Percentiles rank a stretch among this genome's conserved stretches.
These are phyloP conservation scores for Aspergillus baeticus DNA, from an alignment of 495 filamentous ascomycete genomes.

Conservation along the genomic window DNA sequence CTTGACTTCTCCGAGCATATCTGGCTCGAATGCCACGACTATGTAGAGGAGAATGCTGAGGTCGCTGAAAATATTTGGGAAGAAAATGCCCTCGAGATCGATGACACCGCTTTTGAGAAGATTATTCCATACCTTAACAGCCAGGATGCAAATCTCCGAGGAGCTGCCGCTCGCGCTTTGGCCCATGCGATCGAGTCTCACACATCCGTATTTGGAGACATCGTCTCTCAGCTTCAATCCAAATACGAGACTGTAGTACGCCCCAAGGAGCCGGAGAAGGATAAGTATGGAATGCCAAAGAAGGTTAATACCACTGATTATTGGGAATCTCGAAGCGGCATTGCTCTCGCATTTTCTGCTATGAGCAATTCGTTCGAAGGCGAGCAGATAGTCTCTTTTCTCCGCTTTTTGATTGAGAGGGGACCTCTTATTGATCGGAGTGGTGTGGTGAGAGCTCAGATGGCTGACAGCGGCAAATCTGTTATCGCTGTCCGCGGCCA, in stretches of 20 bases:
- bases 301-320: conserved; percentile 82
- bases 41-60: conserved; percentile 82
- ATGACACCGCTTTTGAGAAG: conserved; percentile 57
- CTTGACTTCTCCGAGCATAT: conserved; percentile 83
- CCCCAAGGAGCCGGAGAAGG: conserved; percentile 75
- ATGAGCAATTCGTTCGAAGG: conserved; percentile 68
- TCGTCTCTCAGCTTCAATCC: conserved; percentile 61
- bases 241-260: conserved; percentile 77
- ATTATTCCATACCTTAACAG: conserved; percentile 79
- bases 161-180: conserved; percentile 81
- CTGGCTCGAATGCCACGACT: conserved; percentile 90
- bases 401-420: conserved; percentile 79
- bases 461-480: conserved; percentile 87
- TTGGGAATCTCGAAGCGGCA: conserved; percentile 86
- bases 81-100: conserved; percentile 78
- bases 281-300: conserved; percentile 89
- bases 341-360: conserved; percentile 82
- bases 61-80: conserved; percentile 89
- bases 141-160: conserved; percentile 73
- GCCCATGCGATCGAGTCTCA: conserved; percentile 65
- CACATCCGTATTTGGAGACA: conserved; percentile 50
- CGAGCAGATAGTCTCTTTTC: conserved; percentile 68
- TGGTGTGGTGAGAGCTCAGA: conserved; percentile 72
- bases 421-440: conserved; percentile 82
- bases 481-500: conserved; percentile 79